Base-by-base conservation (phyloP, 768 basidiomycete species). In the Lentinula detonsa region DNA sequence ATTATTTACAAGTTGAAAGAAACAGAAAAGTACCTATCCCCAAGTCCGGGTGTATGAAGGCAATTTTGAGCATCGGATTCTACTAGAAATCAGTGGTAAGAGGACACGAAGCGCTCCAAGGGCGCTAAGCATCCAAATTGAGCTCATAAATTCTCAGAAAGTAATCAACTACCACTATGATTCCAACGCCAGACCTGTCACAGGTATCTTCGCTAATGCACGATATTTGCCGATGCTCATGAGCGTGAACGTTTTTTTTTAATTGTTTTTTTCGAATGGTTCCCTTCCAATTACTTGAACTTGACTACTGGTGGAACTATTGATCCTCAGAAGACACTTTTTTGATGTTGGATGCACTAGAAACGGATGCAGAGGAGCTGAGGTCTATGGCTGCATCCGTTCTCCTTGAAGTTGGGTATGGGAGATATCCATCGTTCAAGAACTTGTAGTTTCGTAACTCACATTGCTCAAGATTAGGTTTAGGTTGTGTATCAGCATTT, bases 1-100 rank as follows among this genome's bases (percentile, higher is more conserved):
- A 31, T 23, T 23, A 23, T 23, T 23, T 23, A 23, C 23, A 23
- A 23, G 23, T 23, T 23, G 23, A 23, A 23, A 23, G 23, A 11
- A 40, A 62, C 11, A 37, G 39, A 13, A 61, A 21, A 60, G 69
- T 65, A 94, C 95, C 95, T 55, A 98, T 95, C 61, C 95, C 95
- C 5, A 98, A 78, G 76, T 98, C 95, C 37, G 95, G 95, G 70
- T 98, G 95, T 59, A 97, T 79, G 73, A 97, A 93, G 4, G 91
- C 94, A 62, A 97, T 75, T 34, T 78, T 77, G 55, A 86, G 65
- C 52, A 59, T 59, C 13, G 50, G 23, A 23, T 23, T 21, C n/a
- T 21, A 23, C 18, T 9, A 9, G 23, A 23, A 23, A 23, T 23
- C 8, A 45, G 43, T 5, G 43, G 10, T 23, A n/a, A 46, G 21